A percentile compares a stretch with the other conserved stretches of the same genome.
Evolutionary conservation across 2,329 filamentous ascomycete species (phyloP).

Genomic region (Escovopsis sp.): DNA sequence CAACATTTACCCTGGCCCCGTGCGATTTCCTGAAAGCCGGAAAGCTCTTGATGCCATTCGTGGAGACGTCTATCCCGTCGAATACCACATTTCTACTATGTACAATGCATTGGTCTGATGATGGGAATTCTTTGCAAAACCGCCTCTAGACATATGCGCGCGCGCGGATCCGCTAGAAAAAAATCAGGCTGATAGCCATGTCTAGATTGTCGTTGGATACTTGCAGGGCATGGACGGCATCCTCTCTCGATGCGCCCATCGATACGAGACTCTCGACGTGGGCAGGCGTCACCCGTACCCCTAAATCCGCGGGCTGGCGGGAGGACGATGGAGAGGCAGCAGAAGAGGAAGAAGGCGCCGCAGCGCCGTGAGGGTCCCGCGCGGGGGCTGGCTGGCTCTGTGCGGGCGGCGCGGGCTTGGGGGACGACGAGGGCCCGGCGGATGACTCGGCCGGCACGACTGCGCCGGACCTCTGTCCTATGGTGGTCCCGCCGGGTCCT

Average conservation of each 20-base stretch:
- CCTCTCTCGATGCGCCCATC: conserved; percentile 61
- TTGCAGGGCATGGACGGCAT: conserved; percentile 68
- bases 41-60: too few relatives aligned
- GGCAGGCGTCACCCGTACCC: conserved; percentile 37
- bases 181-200: conserved; percentile 70
- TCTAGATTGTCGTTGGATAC: conserved; percentile 79
- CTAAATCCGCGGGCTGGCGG: neutral
- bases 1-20: too few relatives aligned
- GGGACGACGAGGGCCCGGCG: conserved; percentile 8
- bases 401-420: conserved; percentile 6
- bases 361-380: conserved; percentile 13
- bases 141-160: too few relatives aligned
- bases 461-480: conserved; percentile 71
- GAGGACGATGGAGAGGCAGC: conserved; percentile 2
- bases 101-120: too few relatives aligned
- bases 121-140: too few relatives aligned
- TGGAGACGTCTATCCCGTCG: too few relatives aligned
- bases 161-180: conserved; percentile 19
- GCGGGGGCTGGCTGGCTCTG: conserved; percentile 12
- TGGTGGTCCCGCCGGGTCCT: conserved; percentile 77
- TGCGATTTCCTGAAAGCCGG: too few relatives aligned
- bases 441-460: conserved; percentile 29
- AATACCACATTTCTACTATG: too few relatives aligned
- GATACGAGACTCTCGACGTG: conserved; percentile 62
- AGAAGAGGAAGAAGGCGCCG: conserved; percentile 13